phyloP scores from a whole-genome alignment of 108 stramenopile species.

The Discostella stelligeroides region DNA sequence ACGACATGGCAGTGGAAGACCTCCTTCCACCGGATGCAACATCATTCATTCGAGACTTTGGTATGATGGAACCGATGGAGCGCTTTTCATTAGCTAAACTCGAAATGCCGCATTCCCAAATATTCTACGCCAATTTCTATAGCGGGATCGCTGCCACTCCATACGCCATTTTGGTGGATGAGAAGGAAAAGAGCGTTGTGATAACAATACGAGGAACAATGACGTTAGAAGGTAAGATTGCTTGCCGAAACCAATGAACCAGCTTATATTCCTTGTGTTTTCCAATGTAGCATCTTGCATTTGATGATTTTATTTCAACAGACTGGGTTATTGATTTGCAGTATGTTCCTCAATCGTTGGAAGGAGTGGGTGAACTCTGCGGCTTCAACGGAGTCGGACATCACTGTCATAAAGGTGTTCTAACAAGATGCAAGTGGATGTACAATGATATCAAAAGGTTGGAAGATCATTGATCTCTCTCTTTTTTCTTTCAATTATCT shows the following conservation, averaged over 20 bases:
- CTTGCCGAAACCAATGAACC: no score
- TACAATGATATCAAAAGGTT: constrained; percentile 27
- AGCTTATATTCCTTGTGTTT: no score
- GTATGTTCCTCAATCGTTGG: constrained; percentile 1
- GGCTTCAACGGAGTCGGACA: constrained; percentile 20
- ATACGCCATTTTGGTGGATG: constrained; percentile 27
- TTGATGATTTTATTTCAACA: no score
- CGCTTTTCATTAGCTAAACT: constrained; percentile 21
- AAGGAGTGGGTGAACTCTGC: constrained; percentile 17
- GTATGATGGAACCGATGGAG: constrained; percentile 8
- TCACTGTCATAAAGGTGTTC: constrained; percentile 17
- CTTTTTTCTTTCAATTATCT: no score
- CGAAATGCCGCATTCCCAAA: constrained; percentile 8
- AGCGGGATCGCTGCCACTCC: constrained; percentile 18
- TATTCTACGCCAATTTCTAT: constrained; percentile 17
- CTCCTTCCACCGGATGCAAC: constrained; percentile 29
- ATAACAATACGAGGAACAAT: constrained; percentile 26
- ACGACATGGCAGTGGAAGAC: constrained; percentile 18
- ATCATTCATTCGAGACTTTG: constrained; percentile 28
- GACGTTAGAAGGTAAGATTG: constrained; percentile 8
- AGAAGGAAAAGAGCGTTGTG: constrained; percentile 25
- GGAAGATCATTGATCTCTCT: background rate
- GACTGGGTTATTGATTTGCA: constrained; percentile 30
- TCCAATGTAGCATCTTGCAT: no score
- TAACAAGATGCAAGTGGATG: constrained; percentile 38